Base-by-base conservation (phyloP, 2,329 filamentous ascomycete species). In the Albophoma yamanashiensis region DNA sequence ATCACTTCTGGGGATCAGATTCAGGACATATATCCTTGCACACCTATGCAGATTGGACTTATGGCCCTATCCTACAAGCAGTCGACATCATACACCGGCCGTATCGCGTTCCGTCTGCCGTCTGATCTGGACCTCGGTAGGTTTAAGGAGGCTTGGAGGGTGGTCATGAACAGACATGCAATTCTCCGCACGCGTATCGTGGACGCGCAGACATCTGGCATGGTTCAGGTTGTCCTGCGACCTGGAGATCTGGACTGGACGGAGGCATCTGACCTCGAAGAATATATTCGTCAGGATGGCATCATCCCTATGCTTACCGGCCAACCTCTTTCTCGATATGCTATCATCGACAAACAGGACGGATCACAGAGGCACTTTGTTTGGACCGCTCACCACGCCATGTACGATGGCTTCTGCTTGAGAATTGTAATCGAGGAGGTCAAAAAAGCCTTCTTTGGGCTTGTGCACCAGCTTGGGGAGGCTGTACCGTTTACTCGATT, bases 381-480 rank as follows among this genome's bases (percentile, higher is more conserved):
- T 9, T 79, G 34, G 79, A 77, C 0, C 22, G 55, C 39, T 27
- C 55, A 57, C 17, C 77, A 78, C 61, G 76, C 76, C 1, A 76
- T 78, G 63, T 78, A 78, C 61, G 76, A 79, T 60, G 76, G 76
- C 39, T 73, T 78, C 38, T 77, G 71, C 60, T 69, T 78, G 8
- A 75, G 74, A 1, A 66, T 69, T 9, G 66, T 78, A 39, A 38
- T 27, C 4, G 17, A 36, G 1, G 38, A 57, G 27, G 39, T 57
- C 15, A 25, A 31, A 17, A 40, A 42, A 17, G 22, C 25, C 7
- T 57, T 43, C 38, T 4, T 15, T 8, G 38, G 38, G 5, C 34
- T 25, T 3, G 34, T 9, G 3, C 1, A 27, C 15, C 25, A 43
- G n/a, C 39, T 57, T 8, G 39, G 25, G 27, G 22, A 57, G n/a